phyloP scores from a whole-genome alignment of 75 land plant genomes.

The Picea sitchensis region DNA sequence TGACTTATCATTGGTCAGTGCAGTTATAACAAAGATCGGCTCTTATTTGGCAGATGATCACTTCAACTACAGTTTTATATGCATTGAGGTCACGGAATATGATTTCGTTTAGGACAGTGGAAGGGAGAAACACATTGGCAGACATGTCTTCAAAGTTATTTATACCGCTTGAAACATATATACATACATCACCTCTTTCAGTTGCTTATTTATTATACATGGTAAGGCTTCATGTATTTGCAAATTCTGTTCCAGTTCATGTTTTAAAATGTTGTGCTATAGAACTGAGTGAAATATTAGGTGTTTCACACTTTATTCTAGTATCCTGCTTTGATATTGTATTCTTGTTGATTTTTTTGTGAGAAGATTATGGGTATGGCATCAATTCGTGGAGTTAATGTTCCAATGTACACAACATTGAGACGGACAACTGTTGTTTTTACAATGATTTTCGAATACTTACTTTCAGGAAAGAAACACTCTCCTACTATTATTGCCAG shows the following conservation, averaged over 20 bases:
- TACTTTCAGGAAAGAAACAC: slow-evolving; percentile 71
- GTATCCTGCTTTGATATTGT: slow-evolving; percentile 8
- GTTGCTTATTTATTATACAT: slow-evolving; percentile 89
- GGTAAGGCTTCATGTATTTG: slow-evolving; percentile 33
- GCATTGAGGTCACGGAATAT: slow-evolving; percentile 57
- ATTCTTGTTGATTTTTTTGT: slow-evolving; percentile 6
- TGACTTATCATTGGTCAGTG: not conserved
- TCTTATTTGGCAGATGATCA: slow-evolving; percentile 57
- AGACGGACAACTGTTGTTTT: slow-evolving; percentile 94
- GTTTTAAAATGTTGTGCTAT: not conserved
- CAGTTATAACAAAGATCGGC: not conserved
- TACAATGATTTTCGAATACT: slow-evolving; percentile 89
- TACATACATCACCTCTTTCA: slow-evolving; percentile 79
- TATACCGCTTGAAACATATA: slow-evolving; percentile 64
- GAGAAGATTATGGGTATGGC: slow-evolving; percentile 88
- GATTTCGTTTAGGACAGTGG: slow-evolving; percentile 57
- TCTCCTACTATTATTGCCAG: slow-evolving; percentile 65
- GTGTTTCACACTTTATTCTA: not conserved
- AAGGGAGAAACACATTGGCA: slow-evolving; percentile 22
- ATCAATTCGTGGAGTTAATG: slow-evolving; percentile 97
- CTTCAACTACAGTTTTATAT: slow-evolving; percentile 70
- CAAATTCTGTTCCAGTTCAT: not conserved
- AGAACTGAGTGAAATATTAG: not conserved
- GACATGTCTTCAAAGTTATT: slow-evolving; percentile 33
- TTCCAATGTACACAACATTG: slow-evolving; percentile 98